Conservation (phyloP, 805 yeast species). For the Wickerhamomyces alni region DNA sequence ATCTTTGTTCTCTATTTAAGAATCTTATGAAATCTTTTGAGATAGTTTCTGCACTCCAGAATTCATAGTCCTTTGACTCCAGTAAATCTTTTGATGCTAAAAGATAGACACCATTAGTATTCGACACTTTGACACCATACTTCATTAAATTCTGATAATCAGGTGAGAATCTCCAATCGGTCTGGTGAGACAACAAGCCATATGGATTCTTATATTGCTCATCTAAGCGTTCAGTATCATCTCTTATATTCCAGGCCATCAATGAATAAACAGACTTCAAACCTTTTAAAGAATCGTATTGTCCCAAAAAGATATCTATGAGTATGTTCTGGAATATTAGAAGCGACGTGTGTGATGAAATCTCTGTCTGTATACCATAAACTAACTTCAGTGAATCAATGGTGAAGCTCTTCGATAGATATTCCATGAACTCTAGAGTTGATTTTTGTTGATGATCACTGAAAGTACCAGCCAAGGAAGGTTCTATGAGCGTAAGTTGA, state of each 20-base stretch:
- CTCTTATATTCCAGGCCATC: constrained; percentile 19
- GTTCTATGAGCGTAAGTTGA: constrained; percentile 10
- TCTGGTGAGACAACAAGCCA: constrained; percentile 9
- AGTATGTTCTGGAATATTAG: constrained; percentile 1
- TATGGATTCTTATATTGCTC: constrained; percentile 4
- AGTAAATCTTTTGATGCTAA: neutral
- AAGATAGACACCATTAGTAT: neutral
- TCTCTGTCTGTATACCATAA: constrained; percentile 18
- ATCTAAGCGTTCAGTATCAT: constrained; percentile 9
- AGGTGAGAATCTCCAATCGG: constrained; percentile 11
- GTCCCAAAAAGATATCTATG: neutral
- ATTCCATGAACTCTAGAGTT: constrained; percentile 1
- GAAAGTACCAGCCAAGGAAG: constrained; percentile 11
- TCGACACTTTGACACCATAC: neutral
- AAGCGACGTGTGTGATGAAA: constrained; percentile 6
- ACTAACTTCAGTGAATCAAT: constrained; percentile 9
- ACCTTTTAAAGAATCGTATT: neutral
- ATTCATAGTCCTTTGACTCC: constrained; percentile 7
- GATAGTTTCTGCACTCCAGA: constrained; percentile 18
- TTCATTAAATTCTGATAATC: constrained; percentile 8
- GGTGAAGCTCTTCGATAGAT: neutral
- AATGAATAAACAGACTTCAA: constrained; percentile 5
- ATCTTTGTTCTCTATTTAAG: constrained; percentile 1
- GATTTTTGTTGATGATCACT: constrained; percentile 1
- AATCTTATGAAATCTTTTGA: constrained; percentile 5